Conservation (phyloP, 139 green algal genomes). For the Gonium pectorale region DNA sequence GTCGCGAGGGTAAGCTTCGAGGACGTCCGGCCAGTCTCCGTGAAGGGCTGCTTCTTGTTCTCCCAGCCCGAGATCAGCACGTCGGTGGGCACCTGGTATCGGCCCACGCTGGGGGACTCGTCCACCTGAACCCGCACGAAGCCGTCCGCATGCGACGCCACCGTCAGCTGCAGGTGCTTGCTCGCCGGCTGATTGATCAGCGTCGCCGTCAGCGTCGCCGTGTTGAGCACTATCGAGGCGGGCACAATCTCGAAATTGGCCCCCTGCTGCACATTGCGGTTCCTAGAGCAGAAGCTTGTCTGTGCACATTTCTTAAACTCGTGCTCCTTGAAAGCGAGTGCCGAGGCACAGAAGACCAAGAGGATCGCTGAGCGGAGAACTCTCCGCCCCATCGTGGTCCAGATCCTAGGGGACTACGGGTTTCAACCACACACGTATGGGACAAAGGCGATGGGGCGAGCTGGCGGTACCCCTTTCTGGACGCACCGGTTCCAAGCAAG, state of each 20-base stretch:
- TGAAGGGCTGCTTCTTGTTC: slow-evolving; percentile 4
- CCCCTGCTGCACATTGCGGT: slow-evolving; percentile 68
- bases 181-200: slow-evolving; percentile 61
- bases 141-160: slow-evolving; percentile 75
- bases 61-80: slow-evolving; percentile 13
- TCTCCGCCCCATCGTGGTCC: no score
- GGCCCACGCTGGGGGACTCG: slow-evolving; percentile 61
- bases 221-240: slow-evolving; percentile 63
- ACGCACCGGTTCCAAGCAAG: no score
- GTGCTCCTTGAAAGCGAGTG: slow-evolving; percentile 88
- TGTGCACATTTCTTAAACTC: slow-evolving; percentile 94
- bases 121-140: slow-evolving; percentile 85
- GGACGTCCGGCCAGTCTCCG: neutral
- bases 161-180: slow-evolving; percentile 60
- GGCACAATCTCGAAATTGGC: slow-evolving; percentile 70
- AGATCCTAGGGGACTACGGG: no score
- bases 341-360: no score
- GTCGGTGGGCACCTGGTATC: slow-evolving; percentile 40
- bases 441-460: no score
- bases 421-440: no score
- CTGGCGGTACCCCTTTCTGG: no score
- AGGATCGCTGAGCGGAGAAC: no score
- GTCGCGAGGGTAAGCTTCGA: neutral
- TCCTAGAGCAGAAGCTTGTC: slow-evolving; percentile 87
- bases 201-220: slow-evolving; percentile 58